Evolutionary conservation across 1,284 basidiomycete species (phyloP), one percentile per base, ranked within the genome.

Genomic region (Stereum hirsutum): DNA sequence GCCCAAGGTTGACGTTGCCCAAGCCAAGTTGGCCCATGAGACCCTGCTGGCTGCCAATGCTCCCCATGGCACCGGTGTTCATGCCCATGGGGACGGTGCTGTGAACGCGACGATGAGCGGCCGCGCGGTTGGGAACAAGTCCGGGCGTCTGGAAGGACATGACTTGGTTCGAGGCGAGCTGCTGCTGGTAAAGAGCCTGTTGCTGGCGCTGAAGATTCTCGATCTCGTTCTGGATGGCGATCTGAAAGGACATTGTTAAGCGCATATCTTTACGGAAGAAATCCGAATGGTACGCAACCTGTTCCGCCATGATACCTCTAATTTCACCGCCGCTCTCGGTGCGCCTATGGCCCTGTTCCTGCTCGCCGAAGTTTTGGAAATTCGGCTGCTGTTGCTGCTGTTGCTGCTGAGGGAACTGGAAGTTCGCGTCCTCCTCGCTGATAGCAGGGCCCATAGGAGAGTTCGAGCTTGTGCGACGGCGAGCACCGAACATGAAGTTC

Each of bases 141-240:
- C 84, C 83, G 33, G 81, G 66, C 41, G 78, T 78, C 59, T 81
- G 75, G 65, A 82, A 75, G 44, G 82, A 77, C 39, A 87, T 66
- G 48, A 81, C 78, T 52, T 78, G 81, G 54, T 80, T 84, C 21
- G 81, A 84, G 12, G 84, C 84, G 43, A 89, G 69, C 57, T 93
- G 89, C 51, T 89, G 86, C 56, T 91, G 85, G 61, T 92, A 85
- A 32, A 95, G 72, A 20, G 81, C 84, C 53, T 89, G 81, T 56
- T 93, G 90, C 57, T 93, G 86, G 39, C 90, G 88, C 57, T 94
- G 91, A 39, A 94, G 67, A 7, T 79, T 87, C 63, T 94, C 91
- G 48, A 95, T 95, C 64, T 94, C 89, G 54, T 63, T 87, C 62
- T 95, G 91, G 43, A 95, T 59, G 35, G 89, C 89, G 54, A 93